phyloP scores from a whole-genome alignment of 306 rosid genomes.

The Lablab purpureus region DNA sequence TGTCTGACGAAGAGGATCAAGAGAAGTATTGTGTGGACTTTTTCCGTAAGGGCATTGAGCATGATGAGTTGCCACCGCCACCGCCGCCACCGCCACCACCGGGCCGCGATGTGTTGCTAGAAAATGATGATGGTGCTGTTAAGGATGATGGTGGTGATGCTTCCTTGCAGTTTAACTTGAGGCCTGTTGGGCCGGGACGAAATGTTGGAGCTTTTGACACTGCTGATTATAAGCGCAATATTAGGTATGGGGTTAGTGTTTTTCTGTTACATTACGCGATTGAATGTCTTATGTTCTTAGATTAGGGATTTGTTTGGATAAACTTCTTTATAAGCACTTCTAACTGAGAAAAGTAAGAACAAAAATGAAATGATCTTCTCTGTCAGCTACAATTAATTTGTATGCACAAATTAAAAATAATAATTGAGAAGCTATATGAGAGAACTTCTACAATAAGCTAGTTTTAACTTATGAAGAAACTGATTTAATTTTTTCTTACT shows the following conservation, averaged over 20 bases:
- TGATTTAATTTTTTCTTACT: too few species aligned
- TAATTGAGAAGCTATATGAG: too few species aligned
- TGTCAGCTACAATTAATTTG: too few species aligned
- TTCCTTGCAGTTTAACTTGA: conserved; percentile 57
- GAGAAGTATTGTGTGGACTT: conserved; percentile 96
- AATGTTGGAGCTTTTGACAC: conserved; percentile 55
- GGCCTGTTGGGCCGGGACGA: conserved; percentile 54
- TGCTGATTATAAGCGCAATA: conserved; percentile 78
- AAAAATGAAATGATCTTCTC: too few species aligned
- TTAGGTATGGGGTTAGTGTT: conserved; percentile 61
- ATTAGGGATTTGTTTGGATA: too few species aligned
- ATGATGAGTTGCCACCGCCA: conserved; percentile 52
- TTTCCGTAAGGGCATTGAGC: conserved; percentile 71
- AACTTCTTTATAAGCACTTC: too few species aligned
- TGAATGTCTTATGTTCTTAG: background rate
- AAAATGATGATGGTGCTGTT: conserved; percentile 43
- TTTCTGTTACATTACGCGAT: background rate
- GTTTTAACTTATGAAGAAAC: too few species aligned
- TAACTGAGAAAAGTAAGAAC: too few species aligned
- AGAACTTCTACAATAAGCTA: too few species aligned
- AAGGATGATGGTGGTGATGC: conserved; percentile 50
- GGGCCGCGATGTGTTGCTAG: conserved; percentile 36
- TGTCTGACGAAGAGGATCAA: conserved; percentile 87
- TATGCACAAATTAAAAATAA: too few species aligned
- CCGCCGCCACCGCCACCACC: conserved; percentile 48